A percentile compares a stretch with the other conserved stretches of the same genome.
These are phyloP conservation scores for Hermanozyma aechmeae DNA, from an alignment of 805 yeast genomes.

Conservation along the genomic window DNA sequence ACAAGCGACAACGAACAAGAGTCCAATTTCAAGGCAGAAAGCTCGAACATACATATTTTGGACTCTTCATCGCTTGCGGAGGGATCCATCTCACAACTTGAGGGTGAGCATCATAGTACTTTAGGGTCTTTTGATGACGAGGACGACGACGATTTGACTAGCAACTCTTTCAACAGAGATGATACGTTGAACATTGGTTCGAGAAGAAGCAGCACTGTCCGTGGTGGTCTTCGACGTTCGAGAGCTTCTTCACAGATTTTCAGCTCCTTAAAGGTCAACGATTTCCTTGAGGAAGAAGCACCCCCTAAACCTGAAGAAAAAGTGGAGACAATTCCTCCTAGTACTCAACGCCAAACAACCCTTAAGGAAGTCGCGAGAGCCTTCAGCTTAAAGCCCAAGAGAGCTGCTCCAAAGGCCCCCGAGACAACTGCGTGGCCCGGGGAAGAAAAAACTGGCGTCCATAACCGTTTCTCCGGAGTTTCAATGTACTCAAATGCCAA, in stretches of 20 bases:
- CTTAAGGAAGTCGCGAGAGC: constrained; percentile 1
- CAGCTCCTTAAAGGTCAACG: constrained; percentile 15
- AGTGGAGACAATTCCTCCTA: no score
- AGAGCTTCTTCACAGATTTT: constrained; percentile 22
- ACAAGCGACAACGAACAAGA: no score
- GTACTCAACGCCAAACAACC: no score
- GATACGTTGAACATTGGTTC: no score
- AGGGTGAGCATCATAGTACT: neutral
- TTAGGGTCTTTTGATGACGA: constrained; percentile 3
- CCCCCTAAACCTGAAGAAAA: no score
- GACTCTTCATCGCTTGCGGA: constrained; percentile 15
- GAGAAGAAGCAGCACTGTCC: no score
- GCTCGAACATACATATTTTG: constrained; percentile 10
- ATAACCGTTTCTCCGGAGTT: constrained; percentile 27
- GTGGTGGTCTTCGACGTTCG: no score
- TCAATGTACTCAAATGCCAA: constrained; percentile 12
- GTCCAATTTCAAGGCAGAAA: constrained; percentile 3
- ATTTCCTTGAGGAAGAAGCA: no score
- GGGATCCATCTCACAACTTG: constrained; percentile 3
- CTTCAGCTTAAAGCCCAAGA: constrained; percentile 26
- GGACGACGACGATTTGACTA: constrained; percentile 1
- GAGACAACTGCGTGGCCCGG: constrained; percentile 2
- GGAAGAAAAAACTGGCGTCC: constrained; percentile 6
- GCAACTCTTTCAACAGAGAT: no score
- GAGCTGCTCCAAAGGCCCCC: constrained; percentile 33